Percentiles rank a stretch among this genome's conserved stretches.
These are phyloP conservation scores for Euphorbia pulcherrima DNA, from an alignment of 345 rosid genomes.

Conservation along the genomic window DNA sequence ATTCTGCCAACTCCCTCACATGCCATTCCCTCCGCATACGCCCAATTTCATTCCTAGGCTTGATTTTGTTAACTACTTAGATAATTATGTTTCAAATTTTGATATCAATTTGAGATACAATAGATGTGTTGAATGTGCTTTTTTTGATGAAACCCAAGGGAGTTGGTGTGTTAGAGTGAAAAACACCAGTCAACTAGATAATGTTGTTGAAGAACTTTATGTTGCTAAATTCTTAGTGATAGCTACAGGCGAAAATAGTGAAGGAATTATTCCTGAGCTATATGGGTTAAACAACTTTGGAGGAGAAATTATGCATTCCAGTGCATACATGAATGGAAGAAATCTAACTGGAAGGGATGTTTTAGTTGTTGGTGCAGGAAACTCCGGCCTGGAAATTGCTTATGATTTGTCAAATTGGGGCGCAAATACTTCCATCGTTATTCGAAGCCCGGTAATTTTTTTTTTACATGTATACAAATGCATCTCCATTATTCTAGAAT, in stretches of 20 bases:
- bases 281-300: constrained; percentile 19
- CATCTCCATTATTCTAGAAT: too few species aligned
- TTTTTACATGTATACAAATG: neutral
- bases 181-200: neutral
- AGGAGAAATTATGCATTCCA: constrained; percentile 20
- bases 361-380: constrained; percentile 28
- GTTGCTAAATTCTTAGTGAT: constrained; percentile 17
- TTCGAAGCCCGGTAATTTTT: constrained; percentile 16
- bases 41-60: constrained; percentile 13
- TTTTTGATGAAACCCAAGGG: neutral
- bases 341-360: constrained; percentile 9
- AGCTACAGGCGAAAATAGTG: constrained; percentile 30
- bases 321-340: constrained; percentile 13
- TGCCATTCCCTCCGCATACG: constrained; percentile 1
- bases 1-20: constrained; percentile 22
- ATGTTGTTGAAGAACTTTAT: constrained; percentile 8
- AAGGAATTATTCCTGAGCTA: constrained; percentile 17
- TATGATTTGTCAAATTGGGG: constrained; percentile 12
- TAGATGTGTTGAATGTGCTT: constrained; percentile 10
- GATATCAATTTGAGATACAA: neutral
- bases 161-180: constrained; percentile 14
- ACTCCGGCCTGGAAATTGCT: constrained; percentile 33
- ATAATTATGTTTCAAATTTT: constrained; percentile 13
- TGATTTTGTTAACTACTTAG: constrained; percentile 17
- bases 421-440: constrained; percentile 9